Base-by-base conservation (phyloP, 2,329 filamentous ascomycete species). In the Talaromyces sp. region DNA sequence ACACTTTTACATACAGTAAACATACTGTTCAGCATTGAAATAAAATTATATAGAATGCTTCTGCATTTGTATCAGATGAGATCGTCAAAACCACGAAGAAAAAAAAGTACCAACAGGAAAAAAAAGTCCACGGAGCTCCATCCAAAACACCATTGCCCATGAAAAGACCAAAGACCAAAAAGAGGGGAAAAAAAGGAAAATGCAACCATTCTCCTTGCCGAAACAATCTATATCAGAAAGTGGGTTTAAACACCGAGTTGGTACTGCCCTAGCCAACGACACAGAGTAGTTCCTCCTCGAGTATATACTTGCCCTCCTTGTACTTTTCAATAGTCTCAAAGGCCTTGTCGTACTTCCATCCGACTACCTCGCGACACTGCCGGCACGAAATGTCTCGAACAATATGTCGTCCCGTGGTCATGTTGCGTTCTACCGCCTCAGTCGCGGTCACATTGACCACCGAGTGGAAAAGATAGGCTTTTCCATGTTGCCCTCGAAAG, bases 271-370 rank as follows among this genome's bases (percentile, higher is more conserved):
- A 57, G 27, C 55, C 61, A 9, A 62, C 57, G 68, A 87, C 88
- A 76, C 90, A 94, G 44, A 98, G 82, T 66, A 97, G 79, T 80
- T 96, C 93, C 34, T 90, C 91, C 81, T 98, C 94, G 61, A 99
- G 83, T 63, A 99, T 99, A 75, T 90, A 98, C 80, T 98, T 99
- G 61, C 92, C 93, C 82, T 99, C 95, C 82, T 99, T 99, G 80
- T 99, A 99, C 79, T 96, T 96, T 84, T 99, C 94, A 66, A 84
- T 88, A 36, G 82, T 78, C 80, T 99, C 95, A 75, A 90, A 98
- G 1, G 95, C 95, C 80, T 96, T 96, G 78, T 99, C 95, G 75
- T 99, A 99, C 77, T 96, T 98, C 95, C 95, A 99, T 40, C 95
- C 95, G 59, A 99, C 95, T 33, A 89, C 90, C 76, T 93, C 90